Evolutionary conservation across 768 basidiomycete species (phyloP).

Genomic region (Phallus indusiatus): DNA sequence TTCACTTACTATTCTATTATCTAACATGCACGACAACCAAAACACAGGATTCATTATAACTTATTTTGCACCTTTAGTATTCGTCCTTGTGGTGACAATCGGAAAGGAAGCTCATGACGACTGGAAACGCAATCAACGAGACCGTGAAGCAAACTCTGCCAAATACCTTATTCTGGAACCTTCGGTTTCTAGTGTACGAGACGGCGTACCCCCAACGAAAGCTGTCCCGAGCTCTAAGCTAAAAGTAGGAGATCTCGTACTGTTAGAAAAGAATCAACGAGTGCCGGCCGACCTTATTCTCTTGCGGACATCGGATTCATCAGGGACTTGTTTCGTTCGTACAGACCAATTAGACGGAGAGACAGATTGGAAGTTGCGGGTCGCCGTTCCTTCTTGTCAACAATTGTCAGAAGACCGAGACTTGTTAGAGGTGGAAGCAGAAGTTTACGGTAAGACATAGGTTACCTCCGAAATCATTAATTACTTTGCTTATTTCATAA

Average conservation of each 20-base stretch:
- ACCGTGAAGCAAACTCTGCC: conserved; percentile 91
- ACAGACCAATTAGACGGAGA: conserved; percentile 98
- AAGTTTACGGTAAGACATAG: conserved; percentile 68
- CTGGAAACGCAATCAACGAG: conserved; percentile 87
- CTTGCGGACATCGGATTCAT: conserved; percentile 76
- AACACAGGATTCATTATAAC: conserved; percentile 82
- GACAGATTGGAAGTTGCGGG: conserved; percentile 96
- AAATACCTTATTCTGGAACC: conserved; percentile 78
- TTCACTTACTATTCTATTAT: not conserved
- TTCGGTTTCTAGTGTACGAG: conserved; percentile 21
- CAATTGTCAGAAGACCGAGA: conserved; percentile 50
- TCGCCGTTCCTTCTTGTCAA: conserved; percentile 80
- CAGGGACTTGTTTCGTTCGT: conserved; percentile 93
- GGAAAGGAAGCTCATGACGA: conserved; percentile 99
- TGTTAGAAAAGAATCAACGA: conserved; percentile 93
- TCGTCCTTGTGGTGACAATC: conserved; percentile 91
- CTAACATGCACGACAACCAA: conserved; percentile 1
- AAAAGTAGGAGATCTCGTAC: conserved; percentile 83
- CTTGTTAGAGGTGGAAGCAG: conserved; percentile 62
- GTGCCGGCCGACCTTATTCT: conserved; percentile 93
- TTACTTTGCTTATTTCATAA: not conserved
- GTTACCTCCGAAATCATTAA: conserved; percentile 1
- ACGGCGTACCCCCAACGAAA: conserved; percentile 30
- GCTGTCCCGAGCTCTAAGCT: conserved; percentile 82
- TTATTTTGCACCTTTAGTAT: conserved; percentile 92